Evolutionary conservation across 1,284 basidiomycete genomes (phyloP).

Genomic region (Irpex sp.): DNA sequence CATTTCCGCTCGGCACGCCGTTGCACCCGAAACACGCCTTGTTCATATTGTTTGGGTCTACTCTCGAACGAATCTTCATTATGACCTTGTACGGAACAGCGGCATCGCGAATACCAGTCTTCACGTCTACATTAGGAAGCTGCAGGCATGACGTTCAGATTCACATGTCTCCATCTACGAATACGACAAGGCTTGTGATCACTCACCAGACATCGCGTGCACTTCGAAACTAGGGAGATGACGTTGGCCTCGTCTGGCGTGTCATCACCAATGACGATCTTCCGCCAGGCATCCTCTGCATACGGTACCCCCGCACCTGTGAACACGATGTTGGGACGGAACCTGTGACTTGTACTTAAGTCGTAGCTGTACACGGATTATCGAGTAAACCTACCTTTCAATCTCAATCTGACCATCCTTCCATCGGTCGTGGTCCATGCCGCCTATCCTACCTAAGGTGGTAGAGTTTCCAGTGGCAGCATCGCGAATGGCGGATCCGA

Average conservation of each 20-base stretch:
- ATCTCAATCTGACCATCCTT: conserved; percentile 47
- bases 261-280: conserved; percentile 41
- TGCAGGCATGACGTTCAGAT: conserved; percentile 22
- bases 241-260: conserved; percentile 25
- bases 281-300: conserved; percentile 53
- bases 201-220: conserved; percentile 68
- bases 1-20: conserved; percentile 44
- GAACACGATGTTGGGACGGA: conserved; percentile 71
- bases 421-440: conserved; percentile 55
- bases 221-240: conserved; percentile 62
- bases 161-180: too few relatives aligned
- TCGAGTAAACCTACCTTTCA: conserved; percentile 45
- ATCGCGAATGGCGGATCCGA: conserved; percentile 44
- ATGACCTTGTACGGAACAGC: conserved; percentile 73
- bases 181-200: neutral
- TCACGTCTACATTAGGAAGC: conserved; percentile 70
- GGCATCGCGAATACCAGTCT: conserved; percentile 60
- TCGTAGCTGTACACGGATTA: neutral
- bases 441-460: conserved; percentile 33
- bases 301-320: conserved; percentile 48
- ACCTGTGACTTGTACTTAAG: conserved; percentile 36
- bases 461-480: conserved; percentile 14
- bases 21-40: conserved; percentile 66
- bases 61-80: conserved; percentile 60
- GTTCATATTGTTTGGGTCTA: conserved; percentile 43